phyloP scores from a whole-genome alignment of 352 stramenopile species.

The Phytophthora brassicae region DNA sequence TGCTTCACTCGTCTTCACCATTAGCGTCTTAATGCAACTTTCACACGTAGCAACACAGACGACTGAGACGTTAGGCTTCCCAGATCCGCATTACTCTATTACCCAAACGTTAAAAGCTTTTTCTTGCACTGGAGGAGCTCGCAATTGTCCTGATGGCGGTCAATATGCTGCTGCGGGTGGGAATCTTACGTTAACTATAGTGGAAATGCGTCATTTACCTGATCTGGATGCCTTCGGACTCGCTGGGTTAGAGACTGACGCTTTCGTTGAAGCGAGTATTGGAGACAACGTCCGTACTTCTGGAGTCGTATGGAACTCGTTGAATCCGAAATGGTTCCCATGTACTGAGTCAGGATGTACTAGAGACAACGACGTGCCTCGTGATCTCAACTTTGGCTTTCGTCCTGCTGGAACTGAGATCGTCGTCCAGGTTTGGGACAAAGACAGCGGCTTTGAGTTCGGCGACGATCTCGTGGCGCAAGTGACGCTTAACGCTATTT shows the following conservation, averaged over 20 bases:
- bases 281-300: constrained; percentile 70
- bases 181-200: constrained; percentile 84
- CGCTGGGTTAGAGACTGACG: constrained; percentile 66
- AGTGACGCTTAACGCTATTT: constrained; percentile 75
- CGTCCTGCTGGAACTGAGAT: constrained; percentile 78
- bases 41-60: constrained; percentile 40
- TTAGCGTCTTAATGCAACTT: constrained; percentile 6
- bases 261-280: constrained; percentile 76
- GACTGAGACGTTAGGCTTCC: constrained; percentile 55
- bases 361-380: constrained; percentile 44
- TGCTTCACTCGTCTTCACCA: constrained; percentile 1
- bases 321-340: constrained; percentile 79
- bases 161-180: constrained; percentile 79
- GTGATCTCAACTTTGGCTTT: constrained; percentile 87
- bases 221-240: constrained; percentile 80
- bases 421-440: constrained; percentile 66
- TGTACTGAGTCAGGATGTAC: constrained; percentile 50
- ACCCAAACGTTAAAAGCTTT: constrained; percentile 58
- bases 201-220: constrained; percentile 85
- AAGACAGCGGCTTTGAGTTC: constrained; percentile 88
- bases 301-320: constrained; percentile 59
- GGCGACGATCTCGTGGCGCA: constrained; percentile 80
- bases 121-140: constrained; percentile 63
- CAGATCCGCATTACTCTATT: constrained; percentile 63
- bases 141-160: constrained; percentile 71